phyloP scores from a whole-genome alignment of 1,139 yeast species.

The Candida anutae region DNA sequence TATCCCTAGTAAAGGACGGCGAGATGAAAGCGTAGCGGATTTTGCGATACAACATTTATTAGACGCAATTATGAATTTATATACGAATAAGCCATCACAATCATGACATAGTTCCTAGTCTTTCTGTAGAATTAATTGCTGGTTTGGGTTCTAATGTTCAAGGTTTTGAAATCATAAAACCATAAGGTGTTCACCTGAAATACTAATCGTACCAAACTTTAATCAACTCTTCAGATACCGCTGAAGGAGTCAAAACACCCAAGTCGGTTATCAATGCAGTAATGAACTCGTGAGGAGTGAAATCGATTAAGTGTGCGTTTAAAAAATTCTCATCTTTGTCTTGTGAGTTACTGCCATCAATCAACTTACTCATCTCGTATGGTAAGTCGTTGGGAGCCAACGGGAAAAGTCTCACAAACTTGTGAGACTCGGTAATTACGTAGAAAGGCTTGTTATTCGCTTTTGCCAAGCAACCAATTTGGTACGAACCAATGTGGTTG shows the following conservation, averaged over 20 bases:
- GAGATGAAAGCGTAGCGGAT: too few species aligned
- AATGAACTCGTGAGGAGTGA: slow-evolving; percentile 91
- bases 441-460: slow-evolving; percentile 89
- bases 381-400: slow-evolving; percentile 91
- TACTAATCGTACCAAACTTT: slow-evolving; percentile 93
- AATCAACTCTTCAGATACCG: slow-evolving; percentile 94
- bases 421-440: slow-evolving; percentile 91
- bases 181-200: too few species aligned
- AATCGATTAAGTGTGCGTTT: slow-evolving; percentile 56
- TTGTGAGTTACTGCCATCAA: slow-evolving; percentile 17
- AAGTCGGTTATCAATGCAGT: slow-evolving; percentile 94
- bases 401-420: slow-evolving; percentile 93
- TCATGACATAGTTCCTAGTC: too few species aligned
- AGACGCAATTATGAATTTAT: too few species aligned
- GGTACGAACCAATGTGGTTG: slow-evolving; percentile 92
- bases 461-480: slow-evolving; percentile 88
- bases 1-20: neutral
- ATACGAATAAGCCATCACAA: too few species aligned
- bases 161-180: too few species aligned
- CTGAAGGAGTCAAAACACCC: slow-evolving; percentile 95
- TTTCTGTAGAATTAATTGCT: too few species aligned
- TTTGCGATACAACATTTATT: too few species aligned
- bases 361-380: slow-evolving; percentile 37
- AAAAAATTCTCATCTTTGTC: slow-evolving; percentile 24
- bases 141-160: too few species aligned